Evolutionary conservation across 441 rosid species (phyloP).

Genomic region (Monsonia emarginata): DNA sequence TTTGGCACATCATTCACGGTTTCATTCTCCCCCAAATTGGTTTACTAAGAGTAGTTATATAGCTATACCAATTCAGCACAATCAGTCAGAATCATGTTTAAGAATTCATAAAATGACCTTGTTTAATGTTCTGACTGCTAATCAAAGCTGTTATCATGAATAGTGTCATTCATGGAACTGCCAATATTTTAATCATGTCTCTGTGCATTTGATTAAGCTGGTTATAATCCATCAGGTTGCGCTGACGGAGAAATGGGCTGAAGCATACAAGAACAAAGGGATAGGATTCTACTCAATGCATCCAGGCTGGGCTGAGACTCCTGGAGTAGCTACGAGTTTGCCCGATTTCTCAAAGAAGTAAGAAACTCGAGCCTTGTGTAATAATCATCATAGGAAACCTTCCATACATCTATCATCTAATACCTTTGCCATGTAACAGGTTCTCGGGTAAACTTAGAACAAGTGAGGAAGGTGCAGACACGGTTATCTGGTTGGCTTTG

Average conservation of each 20-base stretch:
- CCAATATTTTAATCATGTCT: neutral
- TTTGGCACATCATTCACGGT: too few species aligned
- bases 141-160: neutral
- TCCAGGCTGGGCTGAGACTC: conserved; percentile 92
- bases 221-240: conserved; percentile 45
- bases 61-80: too few species aligned
- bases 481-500: conserved; percentile 62
- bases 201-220: neutral
- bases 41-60: too few species aligned
- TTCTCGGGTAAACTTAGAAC: conserved; percentile 67
- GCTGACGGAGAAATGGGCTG: conserved; percentile 67
- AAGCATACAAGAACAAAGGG: conserved; percentile 50
- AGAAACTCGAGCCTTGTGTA: conserved; percentile 3
- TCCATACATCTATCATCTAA: neutral
- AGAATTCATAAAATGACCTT: neutral
- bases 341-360: conserved; percentile 52
- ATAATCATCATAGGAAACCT: neutral
- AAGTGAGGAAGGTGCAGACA: conserved; percentile 80
- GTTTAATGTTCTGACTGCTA: neutral
- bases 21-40: too few species aligned
- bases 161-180: neutral
- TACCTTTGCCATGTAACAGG: conserved; percentile 27
- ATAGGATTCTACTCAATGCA: conserved; percentile 81
- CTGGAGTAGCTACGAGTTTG: conserved; percentile 63
- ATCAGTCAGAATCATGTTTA: too few species aligned